Percentiles rank a stretch among this genome's conserved stretches.
phyloP scores from a whole-genome alignment of 805 yeast species.

The Candida ovalis region DNA sequence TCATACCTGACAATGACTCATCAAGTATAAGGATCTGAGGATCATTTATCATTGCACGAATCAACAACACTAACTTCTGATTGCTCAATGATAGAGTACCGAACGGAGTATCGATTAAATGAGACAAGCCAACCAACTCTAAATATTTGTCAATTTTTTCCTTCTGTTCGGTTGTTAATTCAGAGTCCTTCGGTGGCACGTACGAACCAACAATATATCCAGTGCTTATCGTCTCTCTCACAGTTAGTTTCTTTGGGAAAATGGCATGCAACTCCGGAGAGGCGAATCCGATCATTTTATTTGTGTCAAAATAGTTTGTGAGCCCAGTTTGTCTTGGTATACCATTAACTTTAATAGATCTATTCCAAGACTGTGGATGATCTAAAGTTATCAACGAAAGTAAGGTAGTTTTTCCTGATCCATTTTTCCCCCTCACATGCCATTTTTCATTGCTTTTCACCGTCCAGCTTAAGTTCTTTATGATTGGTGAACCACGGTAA shows the following conservation, averaged over 20 bases:
- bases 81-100: constrained; percentile 57
- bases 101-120: constrained; percentile 40
- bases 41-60: constrained; percentile 71
- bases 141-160: constrained; percentile 42
- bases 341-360: constrained; percentile 60
- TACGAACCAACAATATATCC: constrained; percentile 73
- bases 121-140: constrained; percentile 41
- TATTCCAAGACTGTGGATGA: constrained; percentile 95
- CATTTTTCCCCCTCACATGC: constrained; percentile 88
- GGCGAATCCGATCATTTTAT: constrained; percentile 74
- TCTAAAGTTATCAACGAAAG: constrained; percentile 84
- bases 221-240: constrained; percentile 58
- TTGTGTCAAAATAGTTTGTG: constrained; percentile 73
- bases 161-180: constrained; percentile 35
- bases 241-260: constrained; percentile 59
- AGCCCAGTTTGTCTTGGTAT: constrained; percentile 69
- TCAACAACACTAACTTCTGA: constrained; percentile 73
- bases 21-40: constrained; percentile 82
- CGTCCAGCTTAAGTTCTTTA: constrained; percentile 60
- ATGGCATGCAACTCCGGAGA: constrained; percentile 92
- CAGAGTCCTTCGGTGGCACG: constrained; percentile 38
- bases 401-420: constrained; percentile 90
- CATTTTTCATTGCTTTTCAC: constrained; percentile 73
- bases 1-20: constrained; percentile 93
- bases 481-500: constrained; percentile 59